These are phyloP conservation scores for Penicillium sp. DNA, from an alignment of 2,329 filamentous ascomycete species.

Conservation along the genomic window DNA sequence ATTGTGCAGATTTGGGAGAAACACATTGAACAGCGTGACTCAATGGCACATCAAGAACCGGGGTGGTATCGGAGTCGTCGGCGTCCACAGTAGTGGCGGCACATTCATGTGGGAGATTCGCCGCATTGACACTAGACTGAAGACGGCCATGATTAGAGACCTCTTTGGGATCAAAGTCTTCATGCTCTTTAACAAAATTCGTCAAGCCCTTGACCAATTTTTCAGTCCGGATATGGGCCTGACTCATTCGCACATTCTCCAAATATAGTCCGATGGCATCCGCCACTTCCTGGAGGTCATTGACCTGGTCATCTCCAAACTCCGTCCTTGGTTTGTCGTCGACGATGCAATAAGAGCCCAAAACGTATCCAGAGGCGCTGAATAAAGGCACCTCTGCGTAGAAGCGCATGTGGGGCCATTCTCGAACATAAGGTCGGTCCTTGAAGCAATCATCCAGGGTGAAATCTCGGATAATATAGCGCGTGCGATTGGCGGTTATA, in stretches of 20 bases:
- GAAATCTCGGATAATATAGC: slow-evolving; percentile 39
- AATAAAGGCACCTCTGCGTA: slow-evolving; percentile 60
- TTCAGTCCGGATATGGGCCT: slow-evolving; percentile 55
- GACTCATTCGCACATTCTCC: slow-evolving; percentile 54
- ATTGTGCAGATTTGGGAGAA: neutral
- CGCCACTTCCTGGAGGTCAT: slow-evolving; percentile 56
- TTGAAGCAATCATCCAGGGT: slow-evolving; percentile 34
- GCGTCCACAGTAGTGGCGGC: neutral
- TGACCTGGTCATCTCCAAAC: slow-evolving; percentile 31
- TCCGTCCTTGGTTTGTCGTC: slow-evolving; percentile 53
- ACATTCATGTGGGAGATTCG: neutral
- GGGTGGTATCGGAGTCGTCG: neutral
- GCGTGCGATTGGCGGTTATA: slow-evolving; percentile 25
- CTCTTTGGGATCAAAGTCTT: slow-evolving; percentile 20
- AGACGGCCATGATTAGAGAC: slow-evolving; percentile 6
- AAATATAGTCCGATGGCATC: slow-evolving; percentile 58
- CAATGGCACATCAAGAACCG: neutral
- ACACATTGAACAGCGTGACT: neutral
- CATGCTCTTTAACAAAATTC: slow-evolving; percentile 46
- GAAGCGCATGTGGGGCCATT: slow-evolving; percentile 42
- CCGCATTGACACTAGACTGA: neutral
- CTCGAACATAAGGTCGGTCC: slow-evolving; percentile 31
- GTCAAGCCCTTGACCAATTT: slow-evolving; percentile 56
- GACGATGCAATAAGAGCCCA: slow-evolving; percentile 59
- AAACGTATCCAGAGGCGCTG: slow-evolving; percentile 52